Conservation (phyloP, 495 filamentous ascomycete genomes). For the Paragyromitra xinjiangensis region DNA sequence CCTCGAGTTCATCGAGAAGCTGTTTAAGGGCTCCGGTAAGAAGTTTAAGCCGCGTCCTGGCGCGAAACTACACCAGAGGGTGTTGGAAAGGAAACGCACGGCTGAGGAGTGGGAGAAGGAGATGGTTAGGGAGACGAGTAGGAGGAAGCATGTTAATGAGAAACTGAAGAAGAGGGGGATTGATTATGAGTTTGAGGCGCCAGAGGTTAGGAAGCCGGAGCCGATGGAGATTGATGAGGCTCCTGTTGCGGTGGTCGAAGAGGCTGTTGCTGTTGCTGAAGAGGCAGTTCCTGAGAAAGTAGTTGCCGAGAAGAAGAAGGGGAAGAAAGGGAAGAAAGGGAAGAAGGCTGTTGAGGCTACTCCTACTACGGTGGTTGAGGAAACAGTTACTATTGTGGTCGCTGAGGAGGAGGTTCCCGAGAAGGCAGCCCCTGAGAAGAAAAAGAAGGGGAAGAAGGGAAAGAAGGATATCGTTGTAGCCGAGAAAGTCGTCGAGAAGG, state of each 20-base stretch:
- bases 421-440: slow-evolving; percentile 8
- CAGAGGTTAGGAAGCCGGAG: slow-evolving; percentile 72
- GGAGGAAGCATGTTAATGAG: slow-evolving; percentile 70
- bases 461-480: slow-evolving; percentile 26
- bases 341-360: slow-evolving; percentile 47
- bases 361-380: slow-evolving; percentile 28
- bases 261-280: not conserved
- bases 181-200: slow-evolving; percentile 79
- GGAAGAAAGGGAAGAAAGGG: not conserved
- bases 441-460: slow-evolving; percentile 21
- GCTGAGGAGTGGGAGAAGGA: slow-evolving; percentile 79
- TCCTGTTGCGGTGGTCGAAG: slow-evolving; percentile 51
- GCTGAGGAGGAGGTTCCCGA: slow-evolving; percentile 34
- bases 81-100: slow-evolving; percentile 72
- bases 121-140: slow-evolving; percentile 74
- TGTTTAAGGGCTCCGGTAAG: slow-evolving; percentile 87
- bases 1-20: slow-evolving; percentile 75
- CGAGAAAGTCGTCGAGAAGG: slow-evolving; percentile 1
- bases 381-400: slow-evolving; percentile 27
- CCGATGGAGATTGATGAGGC: slow-evolving; percentile 54
- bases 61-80: slow-evolving; percentile 80
- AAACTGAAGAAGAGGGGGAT: slow-evolving; percentile 77
- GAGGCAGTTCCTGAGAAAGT: slow-evolving; percentile 21
- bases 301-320: slow-evolving; percentile 2
- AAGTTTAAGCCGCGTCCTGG: slow-evolving; percentile 87